A percentile compares a stretch with the other conserved stretches of the same genome.
Conservation (phyloP, 2,329 filamentous ascomycete genomes). For the Cladosporium sp. region DNA sequence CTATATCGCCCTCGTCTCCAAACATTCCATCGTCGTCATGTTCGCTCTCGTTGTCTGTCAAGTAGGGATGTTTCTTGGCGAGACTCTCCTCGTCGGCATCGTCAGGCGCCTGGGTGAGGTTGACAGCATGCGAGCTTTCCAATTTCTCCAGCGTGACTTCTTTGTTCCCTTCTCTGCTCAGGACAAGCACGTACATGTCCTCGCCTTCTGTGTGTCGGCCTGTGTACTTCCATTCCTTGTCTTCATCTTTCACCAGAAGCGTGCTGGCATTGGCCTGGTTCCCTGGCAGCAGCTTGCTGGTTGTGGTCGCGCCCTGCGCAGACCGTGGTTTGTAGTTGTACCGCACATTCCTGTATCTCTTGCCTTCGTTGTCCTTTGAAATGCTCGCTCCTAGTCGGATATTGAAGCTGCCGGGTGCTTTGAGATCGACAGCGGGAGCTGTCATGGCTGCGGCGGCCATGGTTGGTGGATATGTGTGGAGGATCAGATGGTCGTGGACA, state of each 20-base stretch:
- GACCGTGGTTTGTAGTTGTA: constrained; percentile 50
- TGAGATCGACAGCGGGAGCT: constrained; percentile 32
- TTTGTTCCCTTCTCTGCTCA: constrained; percentile 30
- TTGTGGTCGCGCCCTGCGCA: constrained; percentile 27
- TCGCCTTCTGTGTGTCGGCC: constrained; percentile 53
- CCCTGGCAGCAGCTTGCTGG: constrained; percentile 10
- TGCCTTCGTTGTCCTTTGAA: constrained; percentile 22
- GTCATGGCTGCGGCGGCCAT: constrained; percentile 31
- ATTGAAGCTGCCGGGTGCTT: constrained; percentile 30
- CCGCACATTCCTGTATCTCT: constrained; percentile 31
- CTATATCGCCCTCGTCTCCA: constrained; percentile 40
- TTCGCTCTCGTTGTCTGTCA: constrained; percentile 27
- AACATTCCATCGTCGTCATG: constrained; percentile 33
- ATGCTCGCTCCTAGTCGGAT: constrained; percentile 37
- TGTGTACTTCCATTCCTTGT: constrained; percentile 42
- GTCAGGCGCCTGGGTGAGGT: constrained; percentile 69
- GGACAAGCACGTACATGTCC: constrained; percentile 67
- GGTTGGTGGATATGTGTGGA: constrained; percentile 2
- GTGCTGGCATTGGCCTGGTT: constrained; percentile 20
- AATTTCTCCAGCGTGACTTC: constrained; percentile 66
- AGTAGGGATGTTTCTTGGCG: constrained; percentile 66
- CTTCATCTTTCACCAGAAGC: constrained; percentile 32
- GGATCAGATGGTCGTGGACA: background rate
- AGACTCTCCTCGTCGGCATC: constrained; percentile 66
- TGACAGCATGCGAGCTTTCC: constrained; percentile 84